phyloP scores from a whole-genome alignment of 2,329 filamentous ascomycete species.

The Hirsutella thompsonii region DNA sequence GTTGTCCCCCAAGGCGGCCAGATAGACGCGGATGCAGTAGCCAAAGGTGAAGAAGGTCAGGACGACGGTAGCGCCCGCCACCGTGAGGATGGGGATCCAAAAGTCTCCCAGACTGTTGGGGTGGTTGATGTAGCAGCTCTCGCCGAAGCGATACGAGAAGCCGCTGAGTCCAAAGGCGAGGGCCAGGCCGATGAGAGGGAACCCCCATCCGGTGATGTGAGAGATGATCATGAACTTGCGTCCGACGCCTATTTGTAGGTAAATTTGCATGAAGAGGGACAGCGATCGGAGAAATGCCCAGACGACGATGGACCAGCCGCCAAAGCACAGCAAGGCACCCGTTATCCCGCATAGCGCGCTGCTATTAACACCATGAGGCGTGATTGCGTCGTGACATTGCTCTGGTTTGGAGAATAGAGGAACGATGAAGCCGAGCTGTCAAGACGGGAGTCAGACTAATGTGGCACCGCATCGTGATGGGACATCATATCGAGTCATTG shows the following conservation, averaged over 20 bases:
- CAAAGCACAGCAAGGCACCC: constrained; percentile 72
- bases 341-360: constrained; percentile 76
- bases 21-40: constrained; percentile 92
- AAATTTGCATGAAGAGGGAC: constrained; percentile 92
- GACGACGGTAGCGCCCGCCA: constrained; percentile 63
- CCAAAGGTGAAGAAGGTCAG: constrained; percentile 75
- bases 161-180: constrained; percentile 74
- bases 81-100: constrained; percentile 77
- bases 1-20: constrained; percentile 68
- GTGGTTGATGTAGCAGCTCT: constrained; percentile 91
- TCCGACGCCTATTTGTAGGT: constrained; percentile 88
- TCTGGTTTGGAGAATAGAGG: constrained; percentile 67
- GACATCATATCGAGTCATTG: too few relatives aligned
- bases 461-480: too few relatives aligned
- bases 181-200: constrained; percentile 64
- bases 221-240: constrained; percentile 80
- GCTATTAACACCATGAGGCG: constrained; percentile 82
- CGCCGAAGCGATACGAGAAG: constrained; percentile 86
- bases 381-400: constrained; percentile 82
- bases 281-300: constrained; percentile 88
- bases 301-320: constrained; percentile 71
- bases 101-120: constrained; percentile 69
- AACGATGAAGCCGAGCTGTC: constrained; percentile 77
- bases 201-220: constrained; percentile 69
- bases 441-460: constrained; percentile 4